Percentiles rank a stretch among this genome's conserved stretches.
Evolutionary conservation across 805 yeast species (phyloP).

Genomic region (Saccharomycopsis javanensis): DNA sequence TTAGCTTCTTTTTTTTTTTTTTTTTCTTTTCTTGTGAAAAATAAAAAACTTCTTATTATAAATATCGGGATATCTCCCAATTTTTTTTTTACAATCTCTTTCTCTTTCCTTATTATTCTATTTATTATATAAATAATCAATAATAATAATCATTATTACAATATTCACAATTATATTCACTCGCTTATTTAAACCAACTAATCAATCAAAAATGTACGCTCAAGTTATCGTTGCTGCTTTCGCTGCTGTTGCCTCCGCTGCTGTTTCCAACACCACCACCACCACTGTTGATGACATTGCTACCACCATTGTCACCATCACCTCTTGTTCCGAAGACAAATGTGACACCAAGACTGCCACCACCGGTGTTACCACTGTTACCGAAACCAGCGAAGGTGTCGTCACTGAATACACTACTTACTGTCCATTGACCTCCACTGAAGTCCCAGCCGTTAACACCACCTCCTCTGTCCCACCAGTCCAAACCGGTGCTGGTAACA

Average conservation of each 20-base stretch:
- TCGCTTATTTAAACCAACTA: constrained; percentile 24
- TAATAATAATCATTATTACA: constrained; percentile 22
- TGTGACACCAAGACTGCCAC: constrained; percentile 21
- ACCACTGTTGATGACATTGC: constrained; percentile 19
- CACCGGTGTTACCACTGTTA: constrained; percentile 22
- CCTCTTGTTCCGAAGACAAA: constrained; percentile 22
- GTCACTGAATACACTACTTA: constrained; percentile 31
- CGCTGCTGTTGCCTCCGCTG: constrained; percentile 12
- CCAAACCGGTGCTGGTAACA: constrained; percentile 19
- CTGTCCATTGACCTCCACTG: constrained; percentile 25
- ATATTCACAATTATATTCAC: constrained; percentile 26
- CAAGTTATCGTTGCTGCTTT: constrained; percentile 11
- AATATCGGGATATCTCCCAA: constrained; percentile 10
- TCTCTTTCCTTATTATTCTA: constrained; percentile 18
- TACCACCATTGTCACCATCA: constrained; percentile 25
- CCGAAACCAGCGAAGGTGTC: constrained; percentile 21
- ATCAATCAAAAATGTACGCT: constrained; percentile 21
- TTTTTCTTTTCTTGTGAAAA: not conserved
- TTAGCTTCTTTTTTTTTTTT: too few relatives aligned
- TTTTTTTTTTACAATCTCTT: constrained; percentile 18
- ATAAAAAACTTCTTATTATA: not conserved
- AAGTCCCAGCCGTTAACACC: constrained; percentile 10
- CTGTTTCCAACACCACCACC: constrained; percentile 10
- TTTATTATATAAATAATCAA: constrained; percentile 22
- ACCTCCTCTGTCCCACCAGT: constrained; percentile 8